Base-by-base conservation (phyloP, 495 filamentous ascomycete genomes). In the Lepraria neglecta region DNA sequence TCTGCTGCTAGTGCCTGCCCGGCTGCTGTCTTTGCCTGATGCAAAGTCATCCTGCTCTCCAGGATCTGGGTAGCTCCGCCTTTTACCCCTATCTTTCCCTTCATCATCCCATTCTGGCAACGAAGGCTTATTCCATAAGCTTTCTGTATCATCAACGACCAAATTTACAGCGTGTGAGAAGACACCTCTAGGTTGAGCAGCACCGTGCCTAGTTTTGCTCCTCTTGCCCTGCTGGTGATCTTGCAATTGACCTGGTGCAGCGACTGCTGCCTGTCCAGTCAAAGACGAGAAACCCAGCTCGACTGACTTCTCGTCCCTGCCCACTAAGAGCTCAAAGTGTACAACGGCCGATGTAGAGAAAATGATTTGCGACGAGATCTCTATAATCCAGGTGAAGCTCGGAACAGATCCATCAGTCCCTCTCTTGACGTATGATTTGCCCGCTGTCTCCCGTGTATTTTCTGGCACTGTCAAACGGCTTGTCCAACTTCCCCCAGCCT, bases 321-420 rank as follows among this genome's bases (percentile, higher is more conserved):
- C 87, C 46, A 97, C 81, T 55, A 96, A 67, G 17, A 98, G 69
- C 71, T 97, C 94, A 71, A 90, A 98, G 64, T 87, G 84, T n/a
- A 97, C 91, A 1, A 87, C 85, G 6, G 92, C 94, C 38, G 86
- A 89, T 35, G 78, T 80, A 10, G 92, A 96, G 67, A 98, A 98
- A 45, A 98, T 81, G 46, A 95, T 87, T 74, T 98, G 94, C 3
- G 88, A 92, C 35, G 90, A 74, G 19, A 98, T 84, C 75, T 98
- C 94, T 45, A 98, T 83, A 31, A 97, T 75, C 95, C 95, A 98
- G 3, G 87, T 88, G 47, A 87, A 80, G 57, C 81, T 85, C 6
- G 67, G 59, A 35, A 52, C 30, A 42, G 44, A 54, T 15, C 59
- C 62, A 56, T 65, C 59, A 6, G 28, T 62, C 2, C 27, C 50